phyloP scores from a whole-genome alignment of 345 rosid species.

The Lagerstroemia speciosa region DNA sequence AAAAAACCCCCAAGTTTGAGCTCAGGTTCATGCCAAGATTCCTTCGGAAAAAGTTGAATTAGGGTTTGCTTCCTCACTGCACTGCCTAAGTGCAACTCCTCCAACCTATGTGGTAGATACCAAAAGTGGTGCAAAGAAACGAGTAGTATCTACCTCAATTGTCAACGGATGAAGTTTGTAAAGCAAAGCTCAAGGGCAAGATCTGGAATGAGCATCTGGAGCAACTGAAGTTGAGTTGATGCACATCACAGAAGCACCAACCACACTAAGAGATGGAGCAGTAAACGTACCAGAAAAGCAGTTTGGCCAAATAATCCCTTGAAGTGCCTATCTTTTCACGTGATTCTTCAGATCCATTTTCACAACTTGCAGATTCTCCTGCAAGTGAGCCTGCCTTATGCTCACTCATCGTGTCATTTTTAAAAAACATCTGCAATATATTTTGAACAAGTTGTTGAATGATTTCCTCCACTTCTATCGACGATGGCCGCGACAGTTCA shows the following conservation, averaged over 20 bases:
- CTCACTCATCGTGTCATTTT: constrained; percentile 10
- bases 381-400: constrained; percentile 24
- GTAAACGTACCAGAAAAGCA: constrained; percentile 70
- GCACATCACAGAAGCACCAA: background rate
- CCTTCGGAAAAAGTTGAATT: no score
- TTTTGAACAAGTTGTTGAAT: constrained; percentile 72
- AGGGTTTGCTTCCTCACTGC: no score
- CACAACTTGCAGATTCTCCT: constrained; percentile 17
- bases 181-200: background rate
- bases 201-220: background rate
- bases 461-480: constrained; percentile 78
- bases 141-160: background rate
- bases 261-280: constrained; percentile 4
- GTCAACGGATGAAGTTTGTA: background rate
- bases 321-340: constrained; percentile 47
- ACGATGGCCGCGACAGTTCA: constrained; percentile 76
- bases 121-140: background rate
- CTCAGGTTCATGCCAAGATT: background rate
- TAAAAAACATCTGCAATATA: constrained; percentile 31
- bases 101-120: background rate
- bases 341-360: constrained; percentile 31
- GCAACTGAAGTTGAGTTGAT: background rate
- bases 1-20: background rate
- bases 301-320: constrained; percentile 84
- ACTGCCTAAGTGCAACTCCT: background rate